Base-by-base conservation (phyloP, 2,329 filamentous ascomycete genomes). In the Raffaelea deltoideospora region DNA sequence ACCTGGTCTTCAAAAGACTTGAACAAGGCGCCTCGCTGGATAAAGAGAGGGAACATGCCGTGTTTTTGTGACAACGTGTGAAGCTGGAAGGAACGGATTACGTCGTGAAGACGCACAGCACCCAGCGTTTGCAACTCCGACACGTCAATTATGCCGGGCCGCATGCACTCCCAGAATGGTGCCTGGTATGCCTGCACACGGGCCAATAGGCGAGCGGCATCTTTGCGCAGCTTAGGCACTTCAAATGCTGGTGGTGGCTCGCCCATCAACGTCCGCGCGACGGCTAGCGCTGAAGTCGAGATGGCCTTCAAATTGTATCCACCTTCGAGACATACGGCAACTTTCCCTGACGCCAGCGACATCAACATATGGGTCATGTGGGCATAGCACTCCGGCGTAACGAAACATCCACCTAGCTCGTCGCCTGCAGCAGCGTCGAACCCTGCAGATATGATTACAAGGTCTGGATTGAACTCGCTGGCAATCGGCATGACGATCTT, bases 291-390 rank as follows among this genome's bases (percentile, higher is more conserved):
- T 5, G 90, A 96, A 39, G 82, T 77, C 0, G 90, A 93, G 40
- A 98, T 98, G 1, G 90, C 90, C 33, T 76, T 66, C 19, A 98
- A 72, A 49, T 96, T 96, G 58, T 98, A 98, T 9, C 90, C 90
- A 18, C 90, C 90, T 60, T 98, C 90, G 3, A 98, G 67, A 52
- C 87, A 95, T 9, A 95, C 88, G 3, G 84, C 82, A 13, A 98
- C 69, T 52, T 87, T 94, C 21, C 90, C 90, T 31, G 77, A 69
- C 1, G 90, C 88, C 17, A 98, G 66, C 3, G 84, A 86, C 87
- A 95, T 96, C 33, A 98, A 72, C 88, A 96, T 95, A 53, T 95
- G 86, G 14, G 90, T 96, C 90, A 98, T 96, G 52, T 98, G 88
- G 13, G 87, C 84, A 53, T 96, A 98, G 52, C 90, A 93, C 5